Conservation (phyloP, 306 rosid species). For the Prunus armeniaca region DNA sequence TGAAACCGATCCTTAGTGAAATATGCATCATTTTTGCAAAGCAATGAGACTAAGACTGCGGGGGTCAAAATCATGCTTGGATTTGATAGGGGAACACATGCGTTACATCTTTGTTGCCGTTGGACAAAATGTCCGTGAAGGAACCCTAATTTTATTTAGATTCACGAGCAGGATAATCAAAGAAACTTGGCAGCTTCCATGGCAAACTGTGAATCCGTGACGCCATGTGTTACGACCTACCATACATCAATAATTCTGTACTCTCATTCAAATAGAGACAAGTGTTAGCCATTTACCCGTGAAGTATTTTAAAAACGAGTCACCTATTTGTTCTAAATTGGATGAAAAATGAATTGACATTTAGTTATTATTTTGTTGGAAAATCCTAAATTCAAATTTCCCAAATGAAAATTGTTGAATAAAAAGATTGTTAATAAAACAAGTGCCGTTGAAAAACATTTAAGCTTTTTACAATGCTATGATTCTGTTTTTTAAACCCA, state of each 20-base stretch:
- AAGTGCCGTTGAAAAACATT: too few species aligned
- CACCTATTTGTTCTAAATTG: too few species aligned
- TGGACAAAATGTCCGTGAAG: slow-evolving; percentile 2
- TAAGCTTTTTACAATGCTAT: neutral
- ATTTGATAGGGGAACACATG: neutral
- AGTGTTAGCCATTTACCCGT: neutral
- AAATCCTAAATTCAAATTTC: too few species aligned
- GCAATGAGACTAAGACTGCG: neutral
- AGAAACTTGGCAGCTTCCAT: neutral
- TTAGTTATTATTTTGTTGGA: too few species aligned
- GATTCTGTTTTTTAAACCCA: too few species aligned
- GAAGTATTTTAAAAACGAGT: neutral
- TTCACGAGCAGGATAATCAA: neutral
- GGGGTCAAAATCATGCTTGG: neutral
- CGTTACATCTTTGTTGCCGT: neutral
- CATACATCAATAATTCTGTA: neutral
- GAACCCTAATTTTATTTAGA: neutral
- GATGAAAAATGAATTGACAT: too few species aligned
- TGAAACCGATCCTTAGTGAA: neutral
- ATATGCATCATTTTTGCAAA: neutral
- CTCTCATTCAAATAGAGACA: neutral
- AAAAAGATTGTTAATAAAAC: too few species aligned
- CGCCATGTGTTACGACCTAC: neutral
- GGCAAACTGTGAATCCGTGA: slow-evolving; percentile 14
- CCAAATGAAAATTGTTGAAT: too few species aligned